A percentile compares a stretch with the other conserved stretches of the same genome.
phyloP scores from a whole-genome alignment of 108 stramenopile genomes.

The Skeletonema tropicum region DNA sequence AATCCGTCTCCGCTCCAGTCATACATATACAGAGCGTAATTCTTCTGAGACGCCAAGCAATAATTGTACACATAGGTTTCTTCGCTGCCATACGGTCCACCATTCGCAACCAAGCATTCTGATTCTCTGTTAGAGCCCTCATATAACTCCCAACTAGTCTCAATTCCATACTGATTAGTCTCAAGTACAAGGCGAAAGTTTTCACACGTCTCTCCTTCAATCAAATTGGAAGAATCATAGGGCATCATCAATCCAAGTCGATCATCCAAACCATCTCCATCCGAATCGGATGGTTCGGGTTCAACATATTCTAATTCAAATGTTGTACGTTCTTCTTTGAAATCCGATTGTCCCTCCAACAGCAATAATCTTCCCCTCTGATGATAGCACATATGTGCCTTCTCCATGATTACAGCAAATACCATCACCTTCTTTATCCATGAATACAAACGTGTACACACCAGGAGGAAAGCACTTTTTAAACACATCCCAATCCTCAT shows the following conservation, averaged over 20 bases:
- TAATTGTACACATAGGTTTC: constrained; percentile 23
- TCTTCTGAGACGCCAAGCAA: constrained; percentile 28
- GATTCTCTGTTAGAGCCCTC: constrained; percentile 18
- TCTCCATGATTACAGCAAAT: constrained; percentile 39
- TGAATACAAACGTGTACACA: constrained; percentile 33
- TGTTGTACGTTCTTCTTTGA: constrained; percentile 14
- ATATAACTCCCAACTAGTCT: constrained; percentile 37
- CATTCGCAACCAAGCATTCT: constrained; percentile 31
- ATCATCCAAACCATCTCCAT: constrained; percentile 41
- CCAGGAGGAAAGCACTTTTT: constrained; percentile 22
- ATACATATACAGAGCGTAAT: constrained; percentile 38
- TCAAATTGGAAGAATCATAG: constrained; percentile 24
- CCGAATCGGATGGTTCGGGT: constrained; percentile 26
- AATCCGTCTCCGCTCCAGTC: constrained; percentile 36
- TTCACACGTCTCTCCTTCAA: constrained; percentile 37
- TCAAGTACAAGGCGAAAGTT: constrained; percentile 27
- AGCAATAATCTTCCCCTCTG: constrained; percentile 29
- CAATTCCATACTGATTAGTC: constrained; percentile 37
- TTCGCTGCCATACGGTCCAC: constrained; percentile 38
- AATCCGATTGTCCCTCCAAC: constrained; percentile 24
- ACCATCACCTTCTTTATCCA: constrained; percentile 28
- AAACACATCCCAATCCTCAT: constrained; percentile 9
- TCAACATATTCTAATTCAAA: constrained; percentile 35
- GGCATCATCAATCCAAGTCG: constrained; percentile 39
- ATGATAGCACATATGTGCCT: constrained; percentile 31